phyloP scores from a whole-genome alignment of 2,329 filamentous ascomycete species.

The Penicillium italicum region DNA sequence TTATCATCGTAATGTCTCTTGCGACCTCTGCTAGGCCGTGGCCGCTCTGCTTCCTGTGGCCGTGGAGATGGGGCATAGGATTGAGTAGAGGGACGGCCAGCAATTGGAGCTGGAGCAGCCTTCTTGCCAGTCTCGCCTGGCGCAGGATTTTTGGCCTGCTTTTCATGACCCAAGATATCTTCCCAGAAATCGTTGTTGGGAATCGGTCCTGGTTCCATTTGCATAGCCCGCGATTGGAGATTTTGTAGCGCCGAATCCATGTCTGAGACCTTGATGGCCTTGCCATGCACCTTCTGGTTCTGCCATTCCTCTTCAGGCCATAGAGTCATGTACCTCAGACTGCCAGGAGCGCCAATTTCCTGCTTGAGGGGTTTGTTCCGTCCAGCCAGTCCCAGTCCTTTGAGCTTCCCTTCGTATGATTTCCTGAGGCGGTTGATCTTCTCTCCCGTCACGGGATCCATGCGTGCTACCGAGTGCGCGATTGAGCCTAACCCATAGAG shows the following conservation, averaged over 20 bases:
- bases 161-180: slow-evolving; percentile 48
- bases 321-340: slow-evolving; percentile 42
- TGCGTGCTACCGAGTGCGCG: slow-evolving; percentile 56
- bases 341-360: slow-evolving; percentile 39
- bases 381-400: slow-evolving; percentile 45
- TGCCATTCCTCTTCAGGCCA: slow-evolving; percentile 52
- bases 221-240: slow-evolving; percentile 45
- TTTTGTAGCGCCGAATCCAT: slow-evolving; percentile 42
- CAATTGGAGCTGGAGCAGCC: slow-evolving; percentile 21
- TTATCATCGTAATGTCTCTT: slow-evolving; percentile 52
- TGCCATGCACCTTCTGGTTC: slow-evolving; percentile 47
- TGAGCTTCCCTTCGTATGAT: slow-evolving; percentile 52
- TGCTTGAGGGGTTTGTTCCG: slow-evolving; percentile 49
- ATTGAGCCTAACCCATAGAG: slow-evolving; percentile 56
- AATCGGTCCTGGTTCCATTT: slow-evolving; percentile 46
- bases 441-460: slow-evolving; percentile 59
- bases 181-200: slow-evolving; percentile 49
- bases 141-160: slow-evolving; percentile 36
- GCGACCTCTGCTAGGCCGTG: slow-evolving; percentile 45
- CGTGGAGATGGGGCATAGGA: slow-evolving; percentile 27
- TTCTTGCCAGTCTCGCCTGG: slow-evolving; percentile 33
- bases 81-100: slow-evolving; percentile 25
- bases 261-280: slow-evolving; percentile 44
- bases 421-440: slow-evolving; percentile 62
- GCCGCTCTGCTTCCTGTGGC: slow-evolving; percentile 33